A percentile compares a stretch with the other conserved stretches of the same genome.
These are phyloP conservation scores for Colletotrichum kahawae DNA, from an alignment of 2,329 filamentous ascomycete genomes.

Conservation along the genomic window DNA sequence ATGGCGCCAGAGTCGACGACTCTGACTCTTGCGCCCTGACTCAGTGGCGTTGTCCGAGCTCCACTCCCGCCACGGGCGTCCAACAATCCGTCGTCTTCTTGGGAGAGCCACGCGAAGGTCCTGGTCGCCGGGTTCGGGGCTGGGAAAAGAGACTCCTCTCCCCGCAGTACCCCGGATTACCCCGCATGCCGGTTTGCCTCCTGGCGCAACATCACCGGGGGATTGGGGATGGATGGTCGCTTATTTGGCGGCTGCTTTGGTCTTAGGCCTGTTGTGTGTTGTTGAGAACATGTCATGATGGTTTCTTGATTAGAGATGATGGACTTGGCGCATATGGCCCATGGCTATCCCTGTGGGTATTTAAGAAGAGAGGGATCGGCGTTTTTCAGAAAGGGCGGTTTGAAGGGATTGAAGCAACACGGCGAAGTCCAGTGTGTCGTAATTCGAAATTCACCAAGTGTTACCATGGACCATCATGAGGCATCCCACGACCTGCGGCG, in stretches of 20 bases:
- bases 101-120: neutral
- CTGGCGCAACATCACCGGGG: neutral
- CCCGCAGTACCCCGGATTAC: slow-evolving; percentile 15
- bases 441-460: neutral
- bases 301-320: neutral
- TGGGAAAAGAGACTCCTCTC: neutral
- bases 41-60: neutral
- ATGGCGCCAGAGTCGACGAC: neutral
- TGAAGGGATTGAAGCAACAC: neutral
- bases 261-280: neutral
- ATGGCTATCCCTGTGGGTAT: neutral
- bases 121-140: neutral
- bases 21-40: slow-evolving; percentile 16
- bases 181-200: neutral
- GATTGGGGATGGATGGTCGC: neutral
- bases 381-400: neutral
- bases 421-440: neutral
- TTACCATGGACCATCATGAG: neutral
- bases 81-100: neutral
- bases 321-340: neutral
- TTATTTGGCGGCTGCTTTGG: neutral
- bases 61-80: neutral
- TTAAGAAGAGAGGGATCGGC: neutral
- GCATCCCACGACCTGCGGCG: neutral
- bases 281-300: neutral